A percentile compares a stretch with the other conserved stretches of the same genome.
Evolutionary conservation across 2,329 filamentous ascomycete genomes (phyloP).

Genomic region (Zalaria obscura): DNA sequence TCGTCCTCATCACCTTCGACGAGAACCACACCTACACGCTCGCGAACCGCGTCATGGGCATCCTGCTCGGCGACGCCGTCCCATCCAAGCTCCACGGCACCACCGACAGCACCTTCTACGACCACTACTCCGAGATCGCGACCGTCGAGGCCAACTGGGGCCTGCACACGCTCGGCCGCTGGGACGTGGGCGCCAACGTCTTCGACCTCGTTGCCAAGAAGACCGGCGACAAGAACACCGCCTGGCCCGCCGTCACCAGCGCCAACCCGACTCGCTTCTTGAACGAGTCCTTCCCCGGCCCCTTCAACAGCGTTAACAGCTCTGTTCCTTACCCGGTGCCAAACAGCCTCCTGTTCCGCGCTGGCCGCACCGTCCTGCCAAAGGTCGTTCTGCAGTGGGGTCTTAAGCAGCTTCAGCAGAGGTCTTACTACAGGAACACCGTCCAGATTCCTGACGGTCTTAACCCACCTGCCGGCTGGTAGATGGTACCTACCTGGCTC

Average conservation of each 20-base stretch:
- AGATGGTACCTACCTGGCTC: not conserved
- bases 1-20: constrained; percentile 66
- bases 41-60: constrained; percentile 54
- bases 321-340: constrained; percentile 14
- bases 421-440: constrained; percentile 16
- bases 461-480: constrained; percentile 16
- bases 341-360: constrained; percentile 14
- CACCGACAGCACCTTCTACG: constrained; percentile 46
- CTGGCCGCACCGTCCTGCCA: constrained; percentile 16
- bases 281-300: constrained; percentile 19
- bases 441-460: constrained; percentile 19
- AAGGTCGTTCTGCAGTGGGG: constrained; percentile 13
- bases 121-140: constrained; percentile 31
- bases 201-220: constrained; percentile 22
- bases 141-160: constrained; percentile 33
- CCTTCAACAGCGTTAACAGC: constrained; percentile 15
- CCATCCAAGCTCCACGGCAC: constrained; percentile 51
- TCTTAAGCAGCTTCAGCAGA: constrained; percentile 1
- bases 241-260: constrained; percentile 13
- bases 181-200: constrained; percentile 33
- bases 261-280: constrained; percentile 13
- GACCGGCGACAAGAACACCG: constrained; percentile 18
- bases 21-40: constrained; percentile 57
- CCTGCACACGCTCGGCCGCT: constrained; percentile 29
- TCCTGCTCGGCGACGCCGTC: constrained; percentile 64